phyloP scores from a whole-genome alignment of 1,284 basidiomycete species.

The Cryptococcus sp. region DNA sequence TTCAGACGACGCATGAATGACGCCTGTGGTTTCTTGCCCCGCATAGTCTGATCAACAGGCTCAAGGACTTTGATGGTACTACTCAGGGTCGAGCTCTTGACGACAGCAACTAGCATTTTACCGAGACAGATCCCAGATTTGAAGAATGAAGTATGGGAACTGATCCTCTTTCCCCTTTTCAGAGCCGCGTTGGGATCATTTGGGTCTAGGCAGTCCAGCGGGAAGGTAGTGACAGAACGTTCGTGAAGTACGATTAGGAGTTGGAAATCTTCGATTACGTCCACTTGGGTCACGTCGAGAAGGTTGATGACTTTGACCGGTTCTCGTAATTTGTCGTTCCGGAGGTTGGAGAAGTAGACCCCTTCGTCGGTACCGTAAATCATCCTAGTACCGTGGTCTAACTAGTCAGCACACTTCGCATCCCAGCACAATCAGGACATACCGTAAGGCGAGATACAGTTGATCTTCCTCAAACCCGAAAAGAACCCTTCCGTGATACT shows the following conservation, averaged over 20 bases:
- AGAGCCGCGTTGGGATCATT: constrained; percentile 85
- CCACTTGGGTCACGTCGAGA: constrained; percentile 88
- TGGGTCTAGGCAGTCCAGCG: constrained; percentile 85
- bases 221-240: constrained; percentile 93
- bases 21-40: constrained; percentile 77
- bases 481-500: constrained; percentile 86
- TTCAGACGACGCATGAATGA: constrained; percentile 86
- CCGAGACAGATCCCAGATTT: constrained; percentile 92
- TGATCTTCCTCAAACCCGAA: constrained; percentile 73
- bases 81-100: constrained; percentile 89
- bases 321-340: constrained; percentile 65
- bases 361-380: constrained; percentile 97
- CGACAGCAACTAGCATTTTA: constrained; percentile 92
- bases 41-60: constrained; percentile 84
- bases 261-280: constrained; percentile 94
- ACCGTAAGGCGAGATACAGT: constrained; percentile 94
- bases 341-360: constrained; percentile 86
- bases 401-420: neutral
- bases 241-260: constrained; percentile 95
- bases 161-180: constrained; percentile 91
- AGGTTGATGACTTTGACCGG: constrained; percentile 88
- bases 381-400: constrained; percentile 78
- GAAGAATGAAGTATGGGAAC: constrained; percentile 96
- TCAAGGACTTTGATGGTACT: constrained; percentile 98
- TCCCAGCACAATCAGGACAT: constrained; percentile 44